Conservation (phyloP, 2,329 filamentous ascomycete species). For the Phyllachora maydis region DNA sequence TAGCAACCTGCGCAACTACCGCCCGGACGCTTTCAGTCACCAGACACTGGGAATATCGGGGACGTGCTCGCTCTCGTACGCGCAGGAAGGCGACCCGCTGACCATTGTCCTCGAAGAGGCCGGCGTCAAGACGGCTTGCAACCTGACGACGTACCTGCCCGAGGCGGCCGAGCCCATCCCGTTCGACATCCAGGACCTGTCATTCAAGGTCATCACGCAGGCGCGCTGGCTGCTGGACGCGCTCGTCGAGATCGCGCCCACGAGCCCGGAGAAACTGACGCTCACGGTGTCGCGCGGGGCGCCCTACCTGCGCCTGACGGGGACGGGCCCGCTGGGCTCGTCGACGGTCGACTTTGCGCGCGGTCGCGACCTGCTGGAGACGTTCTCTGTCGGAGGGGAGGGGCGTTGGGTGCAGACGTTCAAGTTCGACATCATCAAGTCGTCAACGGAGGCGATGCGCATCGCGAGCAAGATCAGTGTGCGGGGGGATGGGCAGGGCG, state of each 20-base stretch:
- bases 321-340: conserved; percentile 34
- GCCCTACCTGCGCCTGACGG: conserved; percentile 59
- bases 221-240: conserved; percentile 52
- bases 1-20: conserved; percentile 39
- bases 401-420: conserved; percentile 49
- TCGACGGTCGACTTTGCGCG: conserved; percentile 47
- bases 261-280: conserved; percentile 52
- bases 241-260: conserved; percentile 45
- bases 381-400: conserved; percentile 45
- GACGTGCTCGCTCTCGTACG: conserved; percentile 68
- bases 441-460: conserved; percentile 80
- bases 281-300: conserved; percentile 41
- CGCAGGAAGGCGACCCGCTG: conserved; percentile 53
- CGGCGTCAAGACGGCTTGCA: conserved; percentile 73
- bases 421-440: conserved; percentile 71
- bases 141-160: conserved; percentile 72
- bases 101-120: conserved; percentile 73
- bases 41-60: conserved; percentile 68
- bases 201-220: conserved; percentile 91
- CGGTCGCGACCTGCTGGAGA: conserved; percentile 50
- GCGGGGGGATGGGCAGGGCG: conserved; percentile 69
- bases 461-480: conserved; percentile 84
- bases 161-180: conserved; percentile 65
- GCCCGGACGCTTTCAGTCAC: conserved; percentile 60
- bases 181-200: conserved; percentile 58